Conservation (phyloP, 306 rosid genomes). For the Cercis canadensis region DNA sequence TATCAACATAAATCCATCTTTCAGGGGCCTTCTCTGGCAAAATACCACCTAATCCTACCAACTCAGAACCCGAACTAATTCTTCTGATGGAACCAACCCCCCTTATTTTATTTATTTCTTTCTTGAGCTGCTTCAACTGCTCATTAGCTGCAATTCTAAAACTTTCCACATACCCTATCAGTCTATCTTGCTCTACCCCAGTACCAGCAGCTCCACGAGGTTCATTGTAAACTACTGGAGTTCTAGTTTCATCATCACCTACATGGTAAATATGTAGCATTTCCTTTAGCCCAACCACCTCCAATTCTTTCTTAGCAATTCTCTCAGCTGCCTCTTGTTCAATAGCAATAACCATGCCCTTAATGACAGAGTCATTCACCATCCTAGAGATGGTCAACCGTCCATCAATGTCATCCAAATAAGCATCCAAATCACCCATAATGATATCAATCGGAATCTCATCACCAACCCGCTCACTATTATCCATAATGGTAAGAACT, state of each 20-base stretch:
- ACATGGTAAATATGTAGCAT: constrained; percentile 39
- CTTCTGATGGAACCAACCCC: constrained; percentile 52
- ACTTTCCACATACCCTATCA: constrained; percentile 46
- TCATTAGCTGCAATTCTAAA: constrained; percentile 46
- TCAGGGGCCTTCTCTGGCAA: constrained; percentile 62
- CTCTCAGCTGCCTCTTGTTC: constrained; percentile 73
- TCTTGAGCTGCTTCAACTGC: constrained; percentile 66
- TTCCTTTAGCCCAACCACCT: constrained; percentile 67
- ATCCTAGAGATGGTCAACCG: constrained; percentile 77
- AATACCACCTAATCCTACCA: constrained; percentile 70
- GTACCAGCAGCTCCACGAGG: constrained; percentile 38
- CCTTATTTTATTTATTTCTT: constrained; percentile 60
- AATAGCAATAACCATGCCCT: constrained; percentile 79
- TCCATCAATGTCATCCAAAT: constrained; percentile 58
- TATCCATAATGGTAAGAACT: constrained; percentile 41
- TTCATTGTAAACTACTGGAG: constrained; percentile 27
- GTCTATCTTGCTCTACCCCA: constrained; percentile 39
- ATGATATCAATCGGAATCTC: constrained; percentile 51
- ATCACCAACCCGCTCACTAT: constrained; percentile 34
- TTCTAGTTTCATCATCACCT: constrained; percentile 44
- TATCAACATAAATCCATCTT: constrained; percentile 58
- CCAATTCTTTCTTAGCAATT: constrained; percentile 71
- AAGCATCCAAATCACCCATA: constrained; percentile 72
- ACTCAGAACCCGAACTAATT: constrained; percentile 61
- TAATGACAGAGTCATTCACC: constrained; percentile 85